These are phyloP conservation scores for Vitis vinifera DNA, from an alignment of 164 flowering plant genomes.

Conservation along the genomic window ASM3070453v1 NC_081816.1:7236001-7236500, in stretches of 20 bases:
- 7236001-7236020: conserved; percentile 36
- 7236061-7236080: conserved; percentile 59
- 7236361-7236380: no score
- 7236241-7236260: conserved; percentile 44
- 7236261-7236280: conserved; percentile 44
- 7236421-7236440: no score
- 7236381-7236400: no score
- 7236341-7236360: no score
- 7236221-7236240: conserved; percentile 58
- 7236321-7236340: no score
- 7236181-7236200: conserved; percentile 29
- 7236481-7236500: no score
- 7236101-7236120: conserved; percentile 31
- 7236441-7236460: no score
- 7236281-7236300: conserved; percentile 32
- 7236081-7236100: conserved; percentile 60
- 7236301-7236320: background rate
- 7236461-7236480: no score
- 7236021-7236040: conserved; percentile 39
- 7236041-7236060: conserved; percentile 43
- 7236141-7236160: conserved; percentile 41
- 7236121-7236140: conserved; percentile 57
- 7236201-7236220: conserved; percentile 28
- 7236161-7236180: conserved; percentile 21
- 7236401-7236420: no score